Evolutionary conservation across 139 green algal genomes (phyloP).

Genomic region (Chlamydomonas urium): DNA sequence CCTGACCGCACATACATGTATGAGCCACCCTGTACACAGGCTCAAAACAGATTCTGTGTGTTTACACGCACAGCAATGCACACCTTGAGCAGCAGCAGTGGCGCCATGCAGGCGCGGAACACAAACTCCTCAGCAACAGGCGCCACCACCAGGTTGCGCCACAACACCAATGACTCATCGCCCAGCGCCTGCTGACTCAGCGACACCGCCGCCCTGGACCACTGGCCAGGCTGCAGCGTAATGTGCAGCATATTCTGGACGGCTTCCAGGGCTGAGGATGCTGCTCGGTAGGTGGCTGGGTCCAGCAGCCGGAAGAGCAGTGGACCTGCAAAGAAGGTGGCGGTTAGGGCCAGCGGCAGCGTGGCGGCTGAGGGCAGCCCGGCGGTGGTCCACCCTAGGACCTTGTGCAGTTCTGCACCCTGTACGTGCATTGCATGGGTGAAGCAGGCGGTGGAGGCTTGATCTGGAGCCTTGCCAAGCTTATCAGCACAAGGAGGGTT

Average conservation of each 20-base stretch:
- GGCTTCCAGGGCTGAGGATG: too few relatives aligned
- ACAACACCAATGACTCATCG: background rate
- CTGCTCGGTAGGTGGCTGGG: background rate
- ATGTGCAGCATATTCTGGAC: too few relatives aligned
- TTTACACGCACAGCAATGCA: too few relatives aligned
- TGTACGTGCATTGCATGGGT: background rate
- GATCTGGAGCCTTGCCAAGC: too few relatives aligned
- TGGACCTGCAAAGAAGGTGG: conserved; percentile 45
- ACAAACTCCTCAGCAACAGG: conserved; percentile 78
- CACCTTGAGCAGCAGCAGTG: conserved; percentile 56
- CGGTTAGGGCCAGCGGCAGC: conserved; percentile 38
- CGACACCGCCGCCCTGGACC: too few relatives aligned
- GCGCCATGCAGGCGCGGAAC: conserved; percentile 75
- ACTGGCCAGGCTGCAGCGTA: too few relatives aligned
- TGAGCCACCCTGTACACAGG: too few relatives aligned
- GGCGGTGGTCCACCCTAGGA: conserved; percentile 33
- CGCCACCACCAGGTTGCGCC: conserved; percentile 32
- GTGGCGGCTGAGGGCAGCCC: conserved; percentile 17
- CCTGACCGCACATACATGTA: too few relatives aligned
- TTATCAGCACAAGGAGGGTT: too few relatives aligned
- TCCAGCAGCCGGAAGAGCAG: conserved; percentile 19
- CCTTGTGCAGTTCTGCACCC: conserved; percentile 10
- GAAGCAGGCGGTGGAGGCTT: too few relatives aligned
- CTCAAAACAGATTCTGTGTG: too few relatives aligned
- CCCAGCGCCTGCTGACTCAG: too few relatives aligned